These are phyloP conservation scores for Citrus sp. DNA, from an alignment of 345 rosid genomes.

Conservation along the genomic window DNA sequence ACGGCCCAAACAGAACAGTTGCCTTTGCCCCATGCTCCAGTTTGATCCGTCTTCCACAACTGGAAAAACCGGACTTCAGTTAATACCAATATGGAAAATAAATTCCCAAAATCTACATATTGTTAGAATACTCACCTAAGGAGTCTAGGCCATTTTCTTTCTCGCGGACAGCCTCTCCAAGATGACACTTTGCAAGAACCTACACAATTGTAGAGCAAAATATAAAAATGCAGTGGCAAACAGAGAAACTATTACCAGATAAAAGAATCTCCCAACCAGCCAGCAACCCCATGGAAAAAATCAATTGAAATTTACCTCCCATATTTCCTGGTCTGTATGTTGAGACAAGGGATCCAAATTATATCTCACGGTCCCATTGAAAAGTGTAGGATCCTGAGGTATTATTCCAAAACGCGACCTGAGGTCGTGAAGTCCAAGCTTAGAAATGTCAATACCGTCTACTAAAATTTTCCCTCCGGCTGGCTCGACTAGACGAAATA, in stretches of 20 bases:
- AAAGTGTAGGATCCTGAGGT: conserved; percentile 75
- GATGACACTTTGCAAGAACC: conserved; percentile 47
- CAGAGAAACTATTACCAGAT: too few species aligned
- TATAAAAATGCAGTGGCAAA: not conserved
- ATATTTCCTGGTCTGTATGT: conserved; percentile 37
- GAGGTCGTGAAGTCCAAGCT: conserved; percentile 57
- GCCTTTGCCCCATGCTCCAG: conserved; percentile 99
- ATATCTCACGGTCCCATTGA: conserved; percentile 53
- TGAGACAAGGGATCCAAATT: conserved; percentile 56
- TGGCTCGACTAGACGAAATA: conserved; percentile 65
- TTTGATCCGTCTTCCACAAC: conserved; percentile 92
- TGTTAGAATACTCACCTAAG: not conserved
- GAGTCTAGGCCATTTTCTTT: conserved; percentile 36
- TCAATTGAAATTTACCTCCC: conserved; percentile 36
- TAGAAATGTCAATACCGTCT: conserved; percentile 46
- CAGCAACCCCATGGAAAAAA: not conserved
- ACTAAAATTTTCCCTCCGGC: conserved; percentile 51
- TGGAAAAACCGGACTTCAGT: conserved; percentile 11
- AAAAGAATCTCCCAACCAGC: not conserved
- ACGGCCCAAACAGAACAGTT: conserved; percentile 84
- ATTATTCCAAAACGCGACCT: conserved; percentile 55
- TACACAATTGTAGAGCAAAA: not conserved
- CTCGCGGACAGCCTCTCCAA: conserved; percentile 29
- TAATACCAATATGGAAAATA: not conserved
- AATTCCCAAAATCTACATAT: not conserved